These are phyloP conservation scores for Wallacemonas rigidus DNA, from an alignment of 208 protist species.

Conservation along the genomic window DNA sequence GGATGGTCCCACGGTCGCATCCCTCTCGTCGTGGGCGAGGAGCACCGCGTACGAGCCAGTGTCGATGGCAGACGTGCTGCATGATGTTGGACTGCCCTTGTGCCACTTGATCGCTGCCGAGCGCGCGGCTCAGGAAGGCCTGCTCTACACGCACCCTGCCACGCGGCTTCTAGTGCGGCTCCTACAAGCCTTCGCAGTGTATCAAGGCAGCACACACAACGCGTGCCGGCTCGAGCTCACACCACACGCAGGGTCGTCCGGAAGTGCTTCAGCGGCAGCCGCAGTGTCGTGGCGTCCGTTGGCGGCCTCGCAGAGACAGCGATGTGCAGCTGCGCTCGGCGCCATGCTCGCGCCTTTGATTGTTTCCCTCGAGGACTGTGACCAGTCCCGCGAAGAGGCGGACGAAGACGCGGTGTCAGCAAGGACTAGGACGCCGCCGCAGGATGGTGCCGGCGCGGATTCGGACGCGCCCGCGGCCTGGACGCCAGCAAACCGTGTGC, in stretches of 20 bases:
- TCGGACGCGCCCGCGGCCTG: conserved; percentile 20
- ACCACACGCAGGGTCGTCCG: neutral
- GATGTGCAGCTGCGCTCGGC: conserved; percentile 27
- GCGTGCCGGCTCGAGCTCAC: conserved; percentile 8
- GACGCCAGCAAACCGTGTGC: conserved; percentile 40
- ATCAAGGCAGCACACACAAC: conserved; percentile 33
- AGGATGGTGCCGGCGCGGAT: too few relatives aligned
- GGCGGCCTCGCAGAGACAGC: conserved; percentile 28
- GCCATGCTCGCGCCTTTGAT: conserved; percentile 23
- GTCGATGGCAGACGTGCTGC: conserved; percentile 14
- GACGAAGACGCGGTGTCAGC: neutral
- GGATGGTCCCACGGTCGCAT: too few relatives aligned
- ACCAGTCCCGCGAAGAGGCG: neutral
- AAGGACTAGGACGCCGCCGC: too few relatives aligned
- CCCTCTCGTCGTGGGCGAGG: too few relatives aligned
- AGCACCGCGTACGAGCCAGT: neutral
- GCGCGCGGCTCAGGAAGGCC: conserved; percentile 23
- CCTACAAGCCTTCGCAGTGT: conserved; percentile 56
- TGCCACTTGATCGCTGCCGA: conserved; percentile 61
- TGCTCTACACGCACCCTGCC: conserved; percentile 27
- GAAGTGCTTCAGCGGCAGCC: too few relatives aligned
- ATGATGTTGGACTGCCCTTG: conserved; percentile 68
- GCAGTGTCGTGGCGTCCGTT: neutral
- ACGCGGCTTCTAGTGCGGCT: conserved; percentile 37
- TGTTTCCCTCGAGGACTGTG: conserved; percentile 7